These are phyloP conservation scores for Lotus japonicus DNA, from an alignment of 306 rosid species.

Conservation along the genomic window DNA sequence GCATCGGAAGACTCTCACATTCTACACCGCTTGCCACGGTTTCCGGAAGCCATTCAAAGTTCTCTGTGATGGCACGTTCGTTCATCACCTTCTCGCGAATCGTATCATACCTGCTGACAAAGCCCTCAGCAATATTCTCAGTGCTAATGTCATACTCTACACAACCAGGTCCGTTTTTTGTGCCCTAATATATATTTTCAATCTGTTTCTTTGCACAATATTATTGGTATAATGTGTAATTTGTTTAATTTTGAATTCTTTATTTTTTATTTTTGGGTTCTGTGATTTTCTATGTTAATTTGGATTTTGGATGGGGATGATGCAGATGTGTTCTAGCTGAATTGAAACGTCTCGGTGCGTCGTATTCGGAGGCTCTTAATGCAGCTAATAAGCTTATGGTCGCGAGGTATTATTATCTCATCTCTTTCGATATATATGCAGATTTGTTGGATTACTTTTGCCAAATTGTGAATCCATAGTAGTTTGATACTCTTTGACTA, in stretches of 20 bases:
- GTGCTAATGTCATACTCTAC: constrained; percentile 63
- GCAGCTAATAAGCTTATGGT: constrained; percentile 49
- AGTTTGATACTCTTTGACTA: too few species aligned
- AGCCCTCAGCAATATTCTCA: constrained; percentile 47
- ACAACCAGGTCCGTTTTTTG: constrained; percentile 50
- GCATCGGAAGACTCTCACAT: constrained; percentile 61
- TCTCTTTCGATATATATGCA: background rate
- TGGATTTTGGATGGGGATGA: constrained; percentile 9
- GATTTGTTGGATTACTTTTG: too few species aligned
- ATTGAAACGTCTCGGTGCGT: constrained; percentile 56
- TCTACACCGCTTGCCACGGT: constrained; percentile 68
- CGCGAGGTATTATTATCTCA: constrained; percentile 55
- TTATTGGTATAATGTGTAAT: background rate
- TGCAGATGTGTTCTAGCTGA: constrained; percentile 64
- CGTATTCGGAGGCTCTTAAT: constrained; percentile 45
- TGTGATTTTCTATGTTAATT: constrained; percentile 6
- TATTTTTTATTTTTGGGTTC: background rate
- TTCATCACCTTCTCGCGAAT: constrained; percentile 60
- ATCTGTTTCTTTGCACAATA: background rate
- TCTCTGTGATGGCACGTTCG: constrained; percentile 73
- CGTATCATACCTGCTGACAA: constrained; percentile 61
- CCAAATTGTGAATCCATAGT: too few species aligned
- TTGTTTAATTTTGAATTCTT: too few species aligned
- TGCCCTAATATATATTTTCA: too few species aligned
- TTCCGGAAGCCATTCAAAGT: constrained; percentile 70